phyloP scores from a whole-genome alignment of 495 filamentous ascomycete genomes.

The Aspergillus ostianus region DNA sequence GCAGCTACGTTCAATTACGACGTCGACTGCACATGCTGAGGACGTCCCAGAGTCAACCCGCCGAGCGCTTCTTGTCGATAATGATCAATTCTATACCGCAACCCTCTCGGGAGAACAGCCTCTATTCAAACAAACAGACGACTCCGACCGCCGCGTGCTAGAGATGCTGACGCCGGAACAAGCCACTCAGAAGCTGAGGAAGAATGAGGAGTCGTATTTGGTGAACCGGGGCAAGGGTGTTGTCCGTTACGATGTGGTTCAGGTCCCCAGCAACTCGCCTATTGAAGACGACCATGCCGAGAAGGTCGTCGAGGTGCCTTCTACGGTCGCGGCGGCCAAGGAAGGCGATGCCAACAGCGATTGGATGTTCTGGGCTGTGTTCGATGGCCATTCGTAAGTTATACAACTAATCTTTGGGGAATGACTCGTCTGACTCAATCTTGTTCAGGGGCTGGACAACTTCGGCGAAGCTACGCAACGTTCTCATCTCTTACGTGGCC shows the following conservation, averaged over 20 bases:
- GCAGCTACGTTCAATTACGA: constrained; percentile 27
- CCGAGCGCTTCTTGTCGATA: constrained; percentile 66
- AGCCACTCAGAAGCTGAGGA: constrained; percentile 82
- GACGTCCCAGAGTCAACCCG: constrained; percentile 32
- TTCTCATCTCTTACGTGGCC: constrained; percentile 86
- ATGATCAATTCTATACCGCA: constrained; percentile 80
- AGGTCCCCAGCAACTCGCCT: constrained; percentile 92
- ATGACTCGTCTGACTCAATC: not conserved
- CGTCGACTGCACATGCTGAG: constrained; percentile 34
- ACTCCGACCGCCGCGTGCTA: constrained; percentile 74
- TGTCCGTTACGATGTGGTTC: constrained; percentile 91
- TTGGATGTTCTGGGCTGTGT: constrained; percentile 99
- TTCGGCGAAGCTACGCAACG: constrained; percentile 90
- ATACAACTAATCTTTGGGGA: not conserved
- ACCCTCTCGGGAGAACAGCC: constrained; percentile 78
- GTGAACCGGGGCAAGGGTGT: constrained; percentile 90
- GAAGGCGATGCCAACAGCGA: constrained; percentile 64
- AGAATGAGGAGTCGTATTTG: constrained; percentile 85
- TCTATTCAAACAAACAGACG: constrained; percentile 80
- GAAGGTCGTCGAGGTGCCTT: constrained; percentile 88
- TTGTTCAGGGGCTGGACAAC: constrained; percentile 85
- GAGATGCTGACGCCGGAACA: constrained; percentile 97
- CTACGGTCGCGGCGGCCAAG: constrained; percentile 48
- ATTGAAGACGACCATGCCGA: constrained; percentile 98
- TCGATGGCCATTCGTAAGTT: constrained; percentile 86